Percentiles rank a stretch among this genome's conserved stretches.
phyloP scores from a whole-genome alignment of 148 eudicot species.

The Spergularia marina region DNA sequence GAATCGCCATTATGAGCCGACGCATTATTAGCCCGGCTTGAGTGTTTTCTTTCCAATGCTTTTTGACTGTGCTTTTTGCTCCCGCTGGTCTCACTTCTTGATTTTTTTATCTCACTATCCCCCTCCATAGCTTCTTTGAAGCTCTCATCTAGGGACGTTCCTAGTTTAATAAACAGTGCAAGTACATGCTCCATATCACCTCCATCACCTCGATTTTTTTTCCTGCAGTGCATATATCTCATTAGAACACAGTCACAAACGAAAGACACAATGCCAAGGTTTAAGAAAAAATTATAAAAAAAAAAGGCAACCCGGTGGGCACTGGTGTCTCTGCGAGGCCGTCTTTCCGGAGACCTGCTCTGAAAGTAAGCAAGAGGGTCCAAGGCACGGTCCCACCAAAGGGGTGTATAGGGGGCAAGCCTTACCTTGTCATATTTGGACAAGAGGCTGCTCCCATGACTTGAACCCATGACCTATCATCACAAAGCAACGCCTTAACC shows the following conservation, averaged over 20 bases:
- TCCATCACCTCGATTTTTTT: conserved; percentile 56
- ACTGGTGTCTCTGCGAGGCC: too few species aligned
- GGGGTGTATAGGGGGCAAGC: neutral
- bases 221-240: conserved; percentile 39
- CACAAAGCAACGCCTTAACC: too few species aligned
- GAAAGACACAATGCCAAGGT: neutral
- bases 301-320: too few species aligned
- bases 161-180: conserved; percentile 57
- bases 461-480: too few species aligned
- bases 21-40: conserved; percentile 44
- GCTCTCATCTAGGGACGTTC: conserved; percentile 58
- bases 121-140: conserved; percentile 36
- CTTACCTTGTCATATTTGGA: too few species aligned
- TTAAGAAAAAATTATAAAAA: neutral
- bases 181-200: conserved; percentile 68
- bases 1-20: conserved; percentile 42
- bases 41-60: conserved; percentile 47
- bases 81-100: conserved; percentile 57
- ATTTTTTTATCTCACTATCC: conserved; percentile 57
- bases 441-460: too few species aligned
- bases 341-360: too few species aligned
- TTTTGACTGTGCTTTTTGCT: conserved; percentile 50
- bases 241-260: neutral
- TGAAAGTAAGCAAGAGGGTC: too few species aligned
- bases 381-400: too few species aligned